These are phyloP conservation scores for Colletotrichum sp. DNA, from an alignment of 2,329 filamentous ascomycete genomes.

Conservation along the genomic window DNA sequence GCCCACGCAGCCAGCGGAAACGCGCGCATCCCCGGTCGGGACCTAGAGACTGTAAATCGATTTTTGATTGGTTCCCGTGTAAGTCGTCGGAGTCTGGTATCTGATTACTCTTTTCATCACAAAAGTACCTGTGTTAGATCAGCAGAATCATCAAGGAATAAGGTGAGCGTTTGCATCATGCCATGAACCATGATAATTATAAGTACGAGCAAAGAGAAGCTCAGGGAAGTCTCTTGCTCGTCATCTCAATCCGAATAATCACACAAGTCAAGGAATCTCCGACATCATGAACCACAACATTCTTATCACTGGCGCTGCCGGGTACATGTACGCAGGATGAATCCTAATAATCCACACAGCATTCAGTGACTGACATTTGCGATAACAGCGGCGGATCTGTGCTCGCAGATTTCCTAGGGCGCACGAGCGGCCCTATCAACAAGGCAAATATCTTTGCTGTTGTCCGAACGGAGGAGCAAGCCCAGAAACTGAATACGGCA, in stretches of 20 bases:
- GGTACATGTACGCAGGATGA: slow-evolving; percentile 31
- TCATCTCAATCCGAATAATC: neutral
- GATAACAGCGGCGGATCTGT: slow-evolving; percentile 36
- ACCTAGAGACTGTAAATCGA: neutral
- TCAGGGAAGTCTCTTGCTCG: neutral
- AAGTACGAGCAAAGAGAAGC: neutral
- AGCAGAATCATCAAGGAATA: neutral
- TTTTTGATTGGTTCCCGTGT: neutral
- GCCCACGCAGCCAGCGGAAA: slow-evolving; percentile 14
- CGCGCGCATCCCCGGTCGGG: slow-evolving; percentile 25
- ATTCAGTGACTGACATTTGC: neutral
- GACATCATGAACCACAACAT: slow-evolving; percentile 28
- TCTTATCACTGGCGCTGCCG: slow-evolving; percentile 39
- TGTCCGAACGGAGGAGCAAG: slow-evolving; percentile 37
- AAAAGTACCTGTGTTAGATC: neutral
- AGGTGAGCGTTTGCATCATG: neutral
- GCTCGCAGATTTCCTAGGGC: slow-evolving; percentile 33
- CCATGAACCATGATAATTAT: neutral
- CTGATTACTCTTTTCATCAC: neutral
- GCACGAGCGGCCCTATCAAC: slow-evolving; percentile 25
- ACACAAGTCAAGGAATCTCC: neutral
- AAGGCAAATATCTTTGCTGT: slow-evolving; percentile 31
- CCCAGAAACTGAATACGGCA: slow-evolving; percentile 26
- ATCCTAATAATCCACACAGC: neutral
- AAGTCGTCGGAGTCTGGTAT: neutral